phyloP scores from a whole-genome alignment of 1,284 basidiomycete genomes.

The Cryptococcus wingfieldii region DNA sequence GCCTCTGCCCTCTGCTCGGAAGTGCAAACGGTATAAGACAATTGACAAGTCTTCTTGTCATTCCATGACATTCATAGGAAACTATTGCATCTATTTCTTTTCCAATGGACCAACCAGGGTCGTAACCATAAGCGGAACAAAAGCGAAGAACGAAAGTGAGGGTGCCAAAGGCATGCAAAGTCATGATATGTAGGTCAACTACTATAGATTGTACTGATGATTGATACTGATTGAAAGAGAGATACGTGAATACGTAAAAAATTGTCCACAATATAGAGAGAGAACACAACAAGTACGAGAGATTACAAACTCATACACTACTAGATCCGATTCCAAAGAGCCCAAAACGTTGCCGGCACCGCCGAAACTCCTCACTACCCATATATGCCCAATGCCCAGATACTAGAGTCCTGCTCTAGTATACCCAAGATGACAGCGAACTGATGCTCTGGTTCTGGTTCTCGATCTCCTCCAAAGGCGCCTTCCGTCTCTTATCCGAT shows the following conservation, averaged over 20 bases:
- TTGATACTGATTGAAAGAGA: not conserved
- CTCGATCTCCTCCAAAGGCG: slow-evolving; percentile 24
- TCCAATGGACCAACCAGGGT: slow-evolving; percentile 1
- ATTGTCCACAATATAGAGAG: not conserved
- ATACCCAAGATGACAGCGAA: slow-evolving; percentile 24
- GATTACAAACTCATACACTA: not conserved
- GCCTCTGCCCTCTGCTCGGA: too few species aligned
- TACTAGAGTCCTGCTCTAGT: slow-evolving; percentile 6
- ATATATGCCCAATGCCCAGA: too few species aligned
- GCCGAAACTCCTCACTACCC: not conserved
- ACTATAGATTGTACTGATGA: not conserved
- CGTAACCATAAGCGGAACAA: not conserved
- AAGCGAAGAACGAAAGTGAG: not conserved
- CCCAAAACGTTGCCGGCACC: slow-evolving; percentile 9
- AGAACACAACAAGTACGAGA: not conserved
- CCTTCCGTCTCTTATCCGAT: slow-evolving; percentile 19
- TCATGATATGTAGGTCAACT: not conserved
- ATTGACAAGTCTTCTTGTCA: too few species aligned
- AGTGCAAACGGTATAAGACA: too few species aligned
- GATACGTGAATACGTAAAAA: not conserved
- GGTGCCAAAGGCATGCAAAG: not conserved
- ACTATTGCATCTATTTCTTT: not conserved
- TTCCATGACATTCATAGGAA: not conserved
- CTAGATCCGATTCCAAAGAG: slow-evolving; percentile 6
- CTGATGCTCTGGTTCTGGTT: slow-evolving; percentile 24